Percentiles rank a stretch among this genome's conserved stretches.
phyloP scores from a whole-genome alignment of 371 early-diverging fungal species.

The Paraphysoderma sedebokerense region DNA sequence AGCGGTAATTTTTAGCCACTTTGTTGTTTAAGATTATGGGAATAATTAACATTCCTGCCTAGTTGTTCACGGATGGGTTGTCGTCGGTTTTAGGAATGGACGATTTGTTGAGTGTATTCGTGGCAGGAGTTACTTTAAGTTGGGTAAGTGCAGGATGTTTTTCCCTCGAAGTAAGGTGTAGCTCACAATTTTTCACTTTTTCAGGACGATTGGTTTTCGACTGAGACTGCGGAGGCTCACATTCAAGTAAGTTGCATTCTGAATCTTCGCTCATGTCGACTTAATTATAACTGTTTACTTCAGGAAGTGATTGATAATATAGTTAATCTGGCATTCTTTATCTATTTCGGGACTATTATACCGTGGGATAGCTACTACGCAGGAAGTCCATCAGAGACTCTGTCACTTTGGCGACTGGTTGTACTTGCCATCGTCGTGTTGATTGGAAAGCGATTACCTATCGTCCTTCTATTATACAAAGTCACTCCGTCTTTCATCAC shows the following conservation, averaged over 20 bases:
- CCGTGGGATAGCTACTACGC: slow-evolving; percentile 55
- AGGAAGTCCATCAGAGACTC: slow-evolving; percentile 18
- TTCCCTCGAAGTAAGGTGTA: no score
- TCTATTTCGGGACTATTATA: slow-evolving; percentile 63
- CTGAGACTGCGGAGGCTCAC: no score
- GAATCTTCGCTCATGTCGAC: slow-evolving; percentile 74
- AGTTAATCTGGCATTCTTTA: slow-evolving; percentile 75
- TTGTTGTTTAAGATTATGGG: no score
- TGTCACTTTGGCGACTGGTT: slow-evolving; percentile 50
- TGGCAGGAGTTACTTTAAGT: slow-evolving; percentile 73
- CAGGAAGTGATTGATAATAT: slow-evolving; percentile 90
- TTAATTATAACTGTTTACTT: slow-evolving; percentile 66
- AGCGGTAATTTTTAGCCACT: slow-evolving; percentile 50
- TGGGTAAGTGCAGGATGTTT: no score
- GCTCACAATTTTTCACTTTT: no score
- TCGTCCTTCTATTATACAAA: slow-evolving; percentile 40
- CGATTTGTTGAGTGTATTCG: slow-evolving; percentile 82
- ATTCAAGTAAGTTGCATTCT: no score
- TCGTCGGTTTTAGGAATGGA: slow-evolving; percentile 6
- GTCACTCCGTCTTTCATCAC: slow-evolving; percentile 54
- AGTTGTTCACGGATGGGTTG: background rate
- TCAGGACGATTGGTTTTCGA: no score
- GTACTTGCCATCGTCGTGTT: slow-evolving; percentile 57
- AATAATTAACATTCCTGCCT: no score
- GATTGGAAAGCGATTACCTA: slow-evolving; percentile 64